These are phyloP conservation scores for Stagonosporopsis rhizophila DNA, from an alignment of 2,329 filamentous ascomycete genomes.

Conservation along the genomic window DNA sequence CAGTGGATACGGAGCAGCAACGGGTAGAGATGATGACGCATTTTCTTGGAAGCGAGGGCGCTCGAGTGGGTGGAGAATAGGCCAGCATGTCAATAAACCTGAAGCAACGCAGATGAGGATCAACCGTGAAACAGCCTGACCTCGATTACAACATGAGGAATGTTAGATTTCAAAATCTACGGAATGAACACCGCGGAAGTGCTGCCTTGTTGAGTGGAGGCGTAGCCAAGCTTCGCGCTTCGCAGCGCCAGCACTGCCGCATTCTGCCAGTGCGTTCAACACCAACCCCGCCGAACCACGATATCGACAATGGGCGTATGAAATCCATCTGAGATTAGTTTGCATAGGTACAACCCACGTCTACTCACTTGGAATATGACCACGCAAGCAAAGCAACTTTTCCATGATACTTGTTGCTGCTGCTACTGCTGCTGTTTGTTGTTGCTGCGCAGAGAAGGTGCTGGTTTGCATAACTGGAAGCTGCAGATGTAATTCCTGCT, in stretches of 20 bases:
- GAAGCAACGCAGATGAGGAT: constrained; percentile 15
- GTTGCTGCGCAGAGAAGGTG: constrained; percentile 14
- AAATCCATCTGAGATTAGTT: neutral
- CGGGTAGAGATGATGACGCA: constrained; percentile 13
- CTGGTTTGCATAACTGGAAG: constrained; percentile 4
- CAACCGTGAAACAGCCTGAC: constrained; percentile 1
- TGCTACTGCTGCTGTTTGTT: neutral
- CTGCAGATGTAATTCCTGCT: constrained; percentile 1
- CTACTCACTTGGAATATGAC: neutral
- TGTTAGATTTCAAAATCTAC: neutral
- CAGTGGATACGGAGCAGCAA: constrained; percentile 5
- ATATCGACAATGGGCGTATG: neutral
- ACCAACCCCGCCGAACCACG: constrained; percentile 1
- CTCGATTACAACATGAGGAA: constrained; percentile 6
- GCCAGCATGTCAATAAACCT: constrained; percentile 2
- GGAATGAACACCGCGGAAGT: constrained; percentile 1
- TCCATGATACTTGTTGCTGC: no score
- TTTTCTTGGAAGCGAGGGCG: constrained; percentile 12
- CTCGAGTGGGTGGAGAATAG: neutral
- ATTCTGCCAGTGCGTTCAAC: neutral
- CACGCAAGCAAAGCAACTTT: no score
- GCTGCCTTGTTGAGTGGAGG: neutral
- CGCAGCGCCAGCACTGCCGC: neutral
- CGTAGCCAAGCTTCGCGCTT: neutral
- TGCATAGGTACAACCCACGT: neutral